Conservation (phyloP, 2,329 filamentous ascomycete species). For the Mariannaea sp. region DNA sequence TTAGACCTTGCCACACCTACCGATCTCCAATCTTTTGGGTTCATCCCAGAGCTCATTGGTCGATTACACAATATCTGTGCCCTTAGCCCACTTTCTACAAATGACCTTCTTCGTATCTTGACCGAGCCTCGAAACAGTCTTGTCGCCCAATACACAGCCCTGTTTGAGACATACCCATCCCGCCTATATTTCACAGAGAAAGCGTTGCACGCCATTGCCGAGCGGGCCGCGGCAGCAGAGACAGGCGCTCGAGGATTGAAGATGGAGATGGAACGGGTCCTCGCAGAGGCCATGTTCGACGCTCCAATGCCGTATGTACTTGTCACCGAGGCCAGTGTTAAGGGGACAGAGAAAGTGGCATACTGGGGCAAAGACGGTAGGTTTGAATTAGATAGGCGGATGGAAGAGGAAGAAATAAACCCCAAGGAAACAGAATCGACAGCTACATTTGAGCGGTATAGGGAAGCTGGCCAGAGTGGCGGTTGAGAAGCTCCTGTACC, state of each 20-base stretch:
- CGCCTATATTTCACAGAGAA: conserved; percentile 82
- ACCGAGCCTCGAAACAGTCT: conserved; percentile 92
- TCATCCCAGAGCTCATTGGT: conserved; percentile 96
- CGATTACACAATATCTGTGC: conserved; percentile 90
- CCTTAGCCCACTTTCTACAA: conserved; percentile 71
- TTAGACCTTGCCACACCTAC: conserved; percentile 75
- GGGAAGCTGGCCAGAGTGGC: conserved; percentile 54
- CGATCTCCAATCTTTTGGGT: conserved; percentile 83
- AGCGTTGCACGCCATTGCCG: conserved; percentile 80
- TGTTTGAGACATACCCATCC: conserved; percentile 81
- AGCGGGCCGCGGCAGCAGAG: conserved; percentile 60
- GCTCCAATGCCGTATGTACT: conserved; percentile 77
- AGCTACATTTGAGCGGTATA: conserved; percentile 47
- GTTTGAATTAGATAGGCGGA: conserved; percentile 69
- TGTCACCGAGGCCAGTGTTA: conserved; percentile 71
- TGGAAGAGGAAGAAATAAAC: conserved; percentile 64
- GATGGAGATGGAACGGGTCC: conserved; percentile 78
- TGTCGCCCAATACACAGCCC: conserved; percentile 83
- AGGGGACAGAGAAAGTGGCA: conserved; percentile 61
- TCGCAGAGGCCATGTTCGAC: conserved; percentile 82
- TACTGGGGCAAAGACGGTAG: conserved; percentile 74
- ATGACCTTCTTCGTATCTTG: conserved; percentile 80
- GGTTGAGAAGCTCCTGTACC: conserved; percentile 40
- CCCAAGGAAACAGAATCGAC: conserved; percentile 25
- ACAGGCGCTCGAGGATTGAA: conserved; percentile 82